Conservation (phyloP, 2,329 filamentous ascomycete genomes). For the Diaporthe helianthi region DNA sequence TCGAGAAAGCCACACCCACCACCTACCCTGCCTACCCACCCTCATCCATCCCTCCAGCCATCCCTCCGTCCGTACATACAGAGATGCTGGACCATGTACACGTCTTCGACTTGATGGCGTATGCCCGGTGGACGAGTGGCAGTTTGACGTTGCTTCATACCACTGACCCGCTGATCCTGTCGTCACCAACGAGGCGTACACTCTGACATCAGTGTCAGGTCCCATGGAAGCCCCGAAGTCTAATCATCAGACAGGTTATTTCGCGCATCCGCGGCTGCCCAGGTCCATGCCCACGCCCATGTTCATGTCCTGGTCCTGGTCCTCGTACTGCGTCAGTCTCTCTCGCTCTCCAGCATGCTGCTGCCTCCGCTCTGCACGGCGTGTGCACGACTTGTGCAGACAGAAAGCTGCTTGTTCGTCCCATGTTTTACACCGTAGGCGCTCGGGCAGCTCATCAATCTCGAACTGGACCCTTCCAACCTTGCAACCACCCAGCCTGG, state of each 20-base stretch:
- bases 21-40: background rate
- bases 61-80: background rate
- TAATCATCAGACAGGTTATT: constrained; percentile 20
- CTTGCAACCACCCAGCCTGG: constrained; percentile 6
- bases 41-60: background rate
- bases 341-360: background rate
- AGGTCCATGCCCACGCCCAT: background rate
- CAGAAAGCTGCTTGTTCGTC: constrained; percentile 11
- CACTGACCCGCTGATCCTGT: constrained; percentile 1
- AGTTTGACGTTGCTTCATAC: background rate
- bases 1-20: background rate
- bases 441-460: constrained; percentile 22
- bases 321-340: background rate
- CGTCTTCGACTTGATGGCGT: background rate
- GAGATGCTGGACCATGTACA: background rate
- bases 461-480: constrained; percentile 23
- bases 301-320: background rate
- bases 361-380: background rate
- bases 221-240: constrained; percentile 6
- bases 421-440: constrained; percentile 11
- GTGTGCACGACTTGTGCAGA: background rate
- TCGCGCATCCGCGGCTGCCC: constrained; percentile 13
- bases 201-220: constrained; percentile 7
- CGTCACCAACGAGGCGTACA: background rate
- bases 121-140: background rate